Percentiles rank a stretch among this genome's conserved stretches.
phyloP scores from a whole-genome alignment of 176 grass and related monocot genomes.

The Tuctoria greenei region DNA sequence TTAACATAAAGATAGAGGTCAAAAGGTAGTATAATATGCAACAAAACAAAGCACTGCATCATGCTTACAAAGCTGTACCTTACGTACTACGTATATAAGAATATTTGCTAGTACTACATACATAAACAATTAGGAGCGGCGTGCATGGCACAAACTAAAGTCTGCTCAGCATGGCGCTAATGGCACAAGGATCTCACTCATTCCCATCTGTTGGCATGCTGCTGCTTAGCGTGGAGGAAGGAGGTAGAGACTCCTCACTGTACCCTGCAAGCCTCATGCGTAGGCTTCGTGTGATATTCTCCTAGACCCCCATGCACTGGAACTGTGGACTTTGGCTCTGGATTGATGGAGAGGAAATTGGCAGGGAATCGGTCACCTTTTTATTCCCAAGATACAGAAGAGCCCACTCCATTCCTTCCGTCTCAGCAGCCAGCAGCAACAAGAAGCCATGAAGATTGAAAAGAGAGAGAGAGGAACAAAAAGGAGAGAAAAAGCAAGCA shows the following conservation, averaged over 20 bases:
- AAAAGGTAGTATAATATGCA: background rate
- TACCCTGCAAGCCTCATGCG: slow-evolving; percentile 9
- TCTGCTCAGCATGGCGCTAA: slow-evolving; percentile 11
- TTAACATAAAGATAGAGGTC: slow-evolving; percentile 10
- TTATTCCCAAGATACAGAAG: slow-evolving; percentile 38
- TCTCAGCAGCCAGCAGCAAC: background rate
- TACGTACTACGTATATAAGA: too few species aligned
- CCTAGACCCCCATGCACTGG: slow-evolving; percentile 33
- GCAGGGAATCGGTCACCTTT: slow-evolving; percentile 34
- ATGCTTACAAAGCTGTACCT: too few species aligned
- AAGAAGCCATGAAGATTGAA: background rate
- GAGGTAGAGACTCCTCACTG: slow-evolving; percentile 1
- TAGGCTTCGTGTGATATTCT: slow-evolving; percentile 41
- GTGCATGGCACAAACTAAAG: slow-evolving; percentile 6
- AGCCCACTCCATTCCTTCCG: background rate
- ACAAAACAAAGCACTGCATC: background rate
- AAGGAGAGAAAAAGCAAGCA: too few species aligned
- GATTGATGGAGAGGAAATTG: slow-evolving; percentile 40
- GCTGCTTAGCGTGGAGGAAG: slow-evolving; percentile 5
- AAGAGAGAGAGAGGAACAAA: background rate
- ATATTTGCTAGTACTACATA: slow-evolving; percentile 13
- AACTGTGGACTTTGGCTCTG: slow-evolving; percentile 46
- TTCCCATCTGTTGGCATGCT: background rate
- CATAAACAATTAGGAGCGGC: background rate
- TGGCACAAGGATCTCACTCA: slow-evolving; percentile 8